Conservation (phyloP, 129 eudicot genomes). For the Gnaphalium uliginosum region DNA sequence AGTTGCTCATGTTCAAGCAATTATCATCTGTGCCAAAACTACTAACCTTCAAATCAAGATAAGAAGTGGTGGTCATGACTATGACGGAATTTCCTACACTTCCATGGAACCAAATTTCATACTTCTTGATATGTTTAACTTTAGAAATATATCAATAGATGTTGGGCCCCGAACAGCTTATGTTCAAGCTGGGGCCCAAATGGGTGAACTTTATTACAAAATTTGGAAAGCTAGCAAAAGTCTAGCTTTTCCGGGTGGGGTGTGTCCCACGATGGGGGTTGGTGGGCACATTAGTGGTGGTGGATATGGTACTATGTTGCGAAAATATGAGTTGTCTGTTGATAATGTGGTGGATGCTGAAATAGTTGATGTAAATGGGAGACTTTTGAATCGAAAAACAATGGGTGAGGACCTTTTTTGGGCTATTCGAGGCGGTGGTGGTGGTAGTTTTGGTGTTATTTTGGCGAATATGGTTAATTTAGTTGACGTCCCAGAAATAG, state of each 20-base stretch:
- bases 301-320: constrained; percentile 30
- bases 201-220: constrained; percentile 28
- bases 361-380: constrained; percentile 22
- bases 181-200: constrained; percentile 25
- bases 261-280: constrained; percentile 28
- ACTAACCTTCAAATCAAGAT: constrained; percentile 12
- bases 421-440: constrained; percentile 36
- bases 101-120: constrained; percentile 20
- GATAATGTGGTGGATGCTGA: constrained; percentile 28
- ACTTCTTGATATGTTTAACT: constrained; percentile 21
- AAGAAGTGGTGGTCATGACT: constrained; percentile 34
- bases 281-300: constrained; percentile 34
- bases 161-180: constrained; percentile 8
- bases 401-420: constrained; percentile 33
- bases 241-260: constrained; percentile 24
- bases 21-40: constrained; percentile 18
- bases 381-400: constrained; percentile 15
- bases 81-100: constrained; percentile 23
- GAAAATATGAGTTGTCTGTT: constrained; percentile 25
- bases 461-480: constrained; percentile 18
- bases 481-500: constrained; percentile 22
- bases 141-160: constrained; percentile 21
- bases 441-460: constrained; percentile 31
- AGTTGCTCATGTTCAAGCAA: constrained; percentile 15
- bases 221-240: constrained; percentile 26